phyloP scores from a whole-genome alignment of 2,329 filamentous ascomycete species.

The Pseudopithomyces maydicus region DNA sequence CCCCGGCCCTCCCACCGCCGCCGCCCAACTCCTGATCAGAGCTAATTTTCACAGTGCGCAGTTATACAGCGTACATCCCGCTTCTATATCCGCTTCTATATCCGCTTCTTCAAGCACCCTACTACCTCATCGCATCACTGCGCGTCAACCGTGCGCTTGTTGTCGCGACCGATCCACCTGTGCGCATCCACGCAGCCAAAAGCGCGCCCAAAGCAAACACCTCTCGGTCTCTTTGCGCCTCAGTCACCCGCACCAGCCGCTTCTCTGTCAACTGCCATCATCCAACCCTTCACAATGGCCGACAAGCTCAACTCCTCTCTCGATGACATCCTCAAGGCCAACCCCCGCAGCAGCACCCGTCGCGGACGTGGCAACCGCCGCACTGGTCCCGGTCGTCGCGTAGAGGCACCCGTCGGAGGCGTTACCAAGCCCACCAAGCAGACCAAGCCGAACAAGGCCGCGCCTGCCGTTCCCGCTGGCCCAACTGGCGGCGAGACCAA shows the following conservation, averaged over 20 bases:
- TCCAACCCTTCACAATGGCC: slow-evolving; percentile 31
- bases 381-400: slow-evolving; percentile 54
- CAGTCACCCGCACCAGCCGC: slow-evolving; percentile 17
- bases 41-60: slow-evolving; percentile 10
- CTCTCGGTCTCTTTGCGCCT: slow-evolving; percentile 16
- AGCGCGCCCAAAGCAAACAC: slow-evolving; percentile 11
- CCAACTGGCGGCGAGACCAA: slow-evolving; percentile 78
- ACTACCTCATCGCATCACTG: background rate
- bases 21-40: background rate
- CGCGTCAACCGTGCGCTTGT: slow-evolving; percentile 4
- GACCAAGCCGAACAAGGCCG: slow-evolving; percentile 63
- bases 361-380: slow-evolving; percentile 55
- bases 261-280: slow-evolving; percentile 16
- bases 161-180: slow-evolving; percentile 14
- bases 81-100: background rate
- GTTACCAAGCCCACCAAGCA: slow-evolving; percentile 75
- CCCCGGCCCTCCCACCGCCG: slow-evolving; percentile 10
- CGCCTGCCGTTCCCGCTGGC: slow-evolving; percentile 67
- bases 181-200: slow-evolving; percentile 1
- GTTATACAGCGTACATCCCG: background rate
- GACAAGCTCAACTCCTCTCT: slow-evolving; percentile 96
- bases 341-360: slow-evolving; percentile 58
- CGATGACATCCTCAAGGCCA: slow-evolving; percentile 91
- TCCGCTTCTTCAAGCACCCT: background rate
- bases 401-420: slow-evolving; percentile 76